Evolutionary conservation across 768 basidiomycete species (phyloP).

Genomic region (Rhizopogon vinicolor): DNA sequence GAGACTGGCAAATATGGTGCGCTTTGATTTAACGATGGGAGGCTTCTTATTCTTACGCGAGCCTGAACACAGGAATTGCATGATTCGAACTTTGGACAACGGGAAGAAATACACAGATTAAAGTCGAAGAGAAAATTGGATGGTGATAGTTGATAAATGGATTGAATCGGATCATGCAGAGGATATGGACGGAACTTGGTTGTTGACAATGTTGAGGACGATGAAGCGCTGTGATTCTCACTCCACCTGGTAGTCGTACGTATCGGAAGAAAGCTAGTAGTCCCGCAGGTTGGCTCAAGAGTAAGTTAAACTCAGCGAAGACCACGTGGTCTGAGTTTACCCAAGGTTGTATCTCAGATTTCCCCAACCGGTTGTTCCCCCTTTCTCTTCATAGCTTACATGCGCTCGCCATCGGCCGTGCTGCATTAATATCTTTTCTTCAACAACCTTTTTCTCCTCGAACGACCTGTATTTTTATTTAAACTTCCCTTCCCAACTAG

Average conservation of each 20-base stretch:
- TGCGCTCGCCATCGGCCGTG: not conserved
- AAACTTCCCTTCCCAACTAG: not conserved
- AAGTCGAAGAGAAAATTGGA: slow-evolving; percentile 36
- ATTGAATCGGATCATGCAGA: no score
- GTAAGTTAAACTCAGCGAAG: not conserved
- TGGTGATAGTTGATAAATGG: not conserved
- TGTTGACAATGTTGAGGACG: no score
- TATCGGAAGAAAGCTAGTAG: no score
- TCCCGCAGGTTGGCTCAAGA: not conserved
- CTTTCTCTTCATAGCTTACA: not conserved
- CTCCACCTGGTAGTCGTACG: no score
- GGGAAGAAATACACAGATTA: slow-evolving; percentile 76
- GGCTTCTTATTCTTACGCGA: not conserved
- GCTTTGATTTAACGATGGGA: slow-evolving; percentile 14
- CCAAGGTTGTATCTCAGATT: not conserved
- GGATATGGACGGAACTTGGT: no score
- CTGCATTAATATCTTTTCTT: not conserved
- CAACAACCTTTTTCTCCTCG: not conserved
- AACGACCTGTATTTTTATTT: not conserved
- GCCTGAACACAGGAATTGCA: slow-evolving; percentile 59
- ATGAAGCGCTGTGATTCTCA: no score
- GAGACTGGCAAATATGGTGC: slow-evolving; percentile 89
- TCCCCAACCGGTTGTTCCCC: not conserved
- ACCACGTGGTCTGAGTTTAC: not conserved
- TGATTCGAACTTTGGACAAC: slow-evolving; percentile 83